Percentiles rank a stretch among this genome's conserved stretches.
Evolutionary conservation across 75 land plant species (phyloP).

Genomic region (Isoetes taiwanensis): DNA sequence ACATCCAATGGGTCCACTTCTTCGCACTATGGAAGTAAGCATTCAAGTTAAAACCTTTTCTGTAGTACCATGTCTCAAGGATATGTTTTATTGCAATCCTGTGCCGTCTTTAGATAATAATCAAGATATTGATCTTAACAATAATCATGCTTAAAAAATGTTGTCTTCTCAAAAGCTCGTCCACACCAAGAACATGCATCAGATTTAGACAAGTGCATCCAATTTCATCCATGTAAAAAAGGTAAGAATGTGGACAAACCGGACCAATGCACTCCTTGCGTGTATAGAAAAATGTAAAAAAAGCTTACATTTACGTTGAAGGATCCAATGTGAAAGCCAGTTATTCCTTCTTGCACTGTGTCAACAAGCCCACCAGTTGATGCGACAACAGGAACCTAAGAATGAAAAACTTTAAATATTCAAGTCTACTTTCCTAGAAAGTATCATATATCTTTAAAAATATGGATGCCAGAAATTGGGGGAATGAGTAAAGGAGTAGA

Average conservation of each 20-base stretch:
- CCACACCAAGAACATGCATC: too few relatives aligned
- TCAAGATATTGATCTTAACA: too few relatives aligned
- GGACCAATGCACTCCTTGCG: too few relatives aligned
- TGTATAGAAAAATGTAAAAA: too few relatives aligned
- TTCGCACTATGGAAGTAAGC: constrained; percentile 50
- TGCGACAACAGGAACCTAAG: constrained; percentile 57
- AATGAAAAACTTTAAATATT: neutral
- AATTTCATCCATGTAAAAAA: too few relatives aligned
- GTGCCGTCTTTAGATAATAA: too few relatives aligned
- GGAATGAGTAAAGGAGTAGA: neutral
- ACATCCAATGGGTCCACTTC: constrained; percentile 67
- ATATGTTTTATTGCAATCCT: too few relatives aligned
- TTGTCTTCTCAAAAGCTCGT: too few relatives aligned
- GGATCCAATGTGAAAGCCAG: constrained; percentile 75
- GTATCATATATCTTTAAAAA: neutral
- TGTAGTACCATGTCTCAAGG: too few relatives aligned
- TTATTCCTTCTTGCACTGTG: constrained; percentile 69
- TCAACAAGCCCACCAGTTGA: constrained; percentile 87
- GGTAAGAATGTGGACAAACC: too few relatives aligned
- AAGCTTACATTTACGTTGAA: constrained; percentile 68
- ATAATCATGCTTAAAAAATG: too few relatives aligned
- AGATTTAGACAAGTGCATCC: too few relatives aligned
- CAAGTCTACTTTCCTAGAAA: neutral
- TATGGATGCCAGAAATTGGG: neutral
- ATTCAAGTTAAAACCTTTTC: neutral